Evolutionary conservation across 2,329 filamentous ascomycete genomes (phyloP).

Genomic region (Nothophaeocryptopus gaeumannii): DNA sequence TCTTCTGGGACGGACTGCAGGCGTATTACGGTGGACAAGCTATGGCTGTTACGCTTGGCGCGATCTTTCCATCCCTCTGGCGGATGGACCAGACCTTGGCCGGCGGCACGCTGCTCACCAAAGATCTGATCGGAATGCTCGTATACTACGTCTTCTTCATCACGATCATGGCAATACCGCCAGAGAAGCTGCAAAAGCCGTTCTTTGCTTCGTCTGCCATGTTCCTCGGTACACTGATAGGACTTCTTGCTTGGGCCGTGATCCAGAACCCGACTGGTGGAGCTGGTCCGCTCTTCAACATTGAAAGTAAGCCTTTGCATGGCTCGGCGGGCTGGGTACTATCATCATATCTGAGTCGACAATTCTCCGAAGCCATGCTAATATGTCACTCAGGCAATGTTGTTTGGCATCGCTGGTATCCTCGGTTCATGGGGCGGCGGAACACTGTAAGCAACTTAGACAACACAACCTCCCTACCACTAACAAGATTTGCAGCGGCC

Average conservation of each 20-base stretch:
- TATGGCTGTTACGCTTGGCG: neutral
- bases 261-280: neutral
- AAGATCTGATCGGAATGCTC: constrained; percentile 6
- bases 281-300: constrained; percentile 2
- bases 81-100: constrained; percentile 5
- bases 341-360: too few species aligned
- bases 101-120: neutral
- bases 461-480: too few species aligned
- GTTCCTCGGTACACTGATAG: neutral
- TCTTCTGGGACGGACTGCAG: constrained; percentile 4
- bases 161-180: constrained; percentile 1
- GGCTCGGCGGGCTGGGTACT: neutral
- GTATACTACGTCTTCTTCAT: constrained; percentile 3
- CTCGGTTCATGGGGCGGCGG: constrained; percentile 4
- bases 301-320: neutral
- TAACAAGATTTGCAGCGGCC: neutral
- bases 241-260: neutral
- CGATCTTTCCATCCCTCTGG: neutral
- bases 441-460: constrained; percentile 2
- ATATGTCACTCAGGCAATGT: neutral
- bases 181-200: constrained; percentile 3
- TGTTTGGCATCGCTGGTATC: constrained; percentile 4
- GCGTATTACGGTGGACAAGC: constrained; percentile 4
- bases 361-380: too few species aligned
- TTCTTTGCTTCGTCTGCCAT: constrained; percentile 1